Conservation (phyloP, 106 monocot genomes). For the Dendrobium nobile region DNA sequence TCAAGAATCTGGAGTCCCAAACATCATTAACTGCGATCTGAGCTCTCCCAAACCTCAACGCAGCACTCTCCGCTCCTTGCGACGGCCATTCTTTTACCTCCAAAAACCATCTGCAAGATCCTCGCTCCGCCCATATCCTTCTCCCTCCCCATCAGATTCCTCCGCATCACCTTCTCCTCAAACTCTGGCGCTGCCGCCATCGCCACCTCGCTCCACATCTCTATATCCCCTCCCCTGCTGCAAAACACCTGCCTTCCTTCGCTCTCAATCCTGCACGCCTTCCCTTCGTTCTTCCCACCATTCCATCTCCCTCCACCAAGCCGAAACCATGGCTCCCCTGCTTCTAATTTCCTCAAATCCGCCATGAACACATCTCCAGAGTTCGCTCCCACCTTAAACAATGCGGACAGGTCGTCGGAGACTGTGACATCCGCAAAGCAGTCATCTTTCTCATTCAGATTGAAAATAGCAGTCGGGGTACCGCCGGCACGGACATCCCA, state of each 20-base stretch:
- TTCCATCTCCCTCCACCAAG: conserved; percentile 16
- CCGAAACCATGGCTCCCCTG: conserved; percentile 21
- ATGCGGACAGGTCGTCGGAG: conserved; percentile 24
- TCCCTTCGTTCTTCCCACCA: conserved; percentile 39
- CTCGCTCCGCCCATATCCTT: conserved; percentile 43
- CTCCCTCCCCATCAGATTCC: conserved; percentile 52
- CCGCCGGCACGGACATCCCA: conserved; percentile 36
- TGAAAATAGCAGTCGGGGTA: conserved; percentile 10
- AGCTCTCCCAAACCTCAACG: conserved; percentile 68
- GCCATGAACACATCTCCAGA: conserved; percentile 41
- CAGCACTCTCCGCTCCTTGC: conserved; percentile 55
- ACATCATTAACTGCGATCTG: not conserved
- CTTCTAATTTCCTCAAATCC: conserved; percentile 43
- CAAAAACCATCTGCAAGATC: conserved; percentile 52
- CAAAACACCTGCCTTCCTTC: conserved; percentile 44
- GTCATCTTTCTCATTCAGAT: conserved; percentile 27
- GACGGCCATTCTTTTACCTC: conserved; percentile 73
- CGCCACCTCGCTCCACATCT: conserved; percentile 54
- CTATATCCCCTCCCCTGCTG: conserved; percentile 46
- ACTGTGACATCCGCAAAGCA: conserved; percentile 45
- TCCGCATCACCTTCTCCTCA: conserved; percentile 56
- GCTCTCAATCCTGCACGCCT: conserved; percentile 43
- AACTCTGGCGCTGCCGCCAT: conserved; percentile 9
- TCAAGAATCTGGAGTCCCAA: not conserved
- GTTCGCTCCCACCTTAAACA: conserved; percentile 57